Evolutionary conservation across 75 land plant genomes (phyloP).

Genomic region (Larix kaempferi): DNA sequence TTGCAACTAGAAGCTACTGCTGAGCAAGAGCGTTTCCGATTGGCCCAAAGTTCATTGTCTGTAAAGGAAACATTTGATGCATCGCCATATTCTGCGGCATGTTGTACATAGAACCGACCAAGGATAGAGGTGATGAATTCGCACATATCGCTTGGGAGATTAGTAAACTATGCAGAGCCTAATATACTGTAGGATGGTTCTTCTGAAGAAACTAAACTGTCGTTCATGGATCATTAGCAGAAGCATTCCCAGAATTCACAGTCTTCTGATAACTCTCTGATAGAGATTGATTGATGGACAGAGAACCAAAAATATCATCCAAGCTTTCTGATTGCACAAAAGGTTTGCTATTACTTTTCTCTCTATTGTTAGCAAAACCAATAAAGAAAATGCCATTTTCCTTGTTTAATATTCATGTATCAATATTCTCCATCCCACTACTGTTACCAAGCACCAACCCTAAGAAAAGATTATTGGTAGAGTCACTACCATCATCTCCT

Average conservation of each 20-base stretch:
- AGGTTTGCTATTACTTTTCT: conserved; percentile 4
- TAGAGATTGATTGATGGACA: conserved; percentile 25
- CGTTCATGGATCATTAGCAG: conserved; percentile 10
- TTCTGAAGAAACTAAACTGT: conserved; percentile 11
- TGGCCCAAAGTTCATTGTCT: conserved; percentile 44
- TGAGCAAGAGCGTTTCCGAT: conserved; percentile 55
- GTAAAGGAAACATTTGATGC: conserved; percentile 39
- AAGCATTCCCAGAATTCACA: background rate
- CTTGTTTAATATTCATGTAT: conserved; percentile 1
- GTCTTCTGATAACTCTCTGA: conserved; percentile 13
- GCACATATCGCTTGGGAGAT: conserved; percentile 16
- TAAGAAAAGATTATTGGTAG: conserved; percentile 50
- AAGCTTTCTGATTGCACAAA: conserved; percentile 11
- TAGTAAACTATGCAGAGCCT: conserved; percentile 13
- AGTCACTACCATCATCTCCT: conserved; percentile 17
- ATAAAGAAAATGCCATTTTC: conserved; percentile 27
- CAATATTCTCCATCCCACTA: conserved; percentile 9
- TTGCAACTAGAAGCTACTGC: conserved; percentile 52
- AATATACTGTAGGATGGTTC: conserved; percentile 10
- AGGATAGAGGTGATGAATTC: conserved; percentile 25
- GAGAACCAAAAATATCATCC: conserved; percentile 46
- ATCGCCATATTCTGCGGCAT: conserved; percentile 38
- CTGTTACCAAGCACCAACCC: conserved; percentile 43
- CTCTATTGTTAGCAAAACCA: conserved; percentile 32
- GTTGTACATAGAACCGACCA: conserved; percentile 19